Evolutionary conservation across 1,284 basidiomycete species (phyloP), one percentile per base, ranked within the genome.

Genomic region (Boletus semigastroideus): DNA sequence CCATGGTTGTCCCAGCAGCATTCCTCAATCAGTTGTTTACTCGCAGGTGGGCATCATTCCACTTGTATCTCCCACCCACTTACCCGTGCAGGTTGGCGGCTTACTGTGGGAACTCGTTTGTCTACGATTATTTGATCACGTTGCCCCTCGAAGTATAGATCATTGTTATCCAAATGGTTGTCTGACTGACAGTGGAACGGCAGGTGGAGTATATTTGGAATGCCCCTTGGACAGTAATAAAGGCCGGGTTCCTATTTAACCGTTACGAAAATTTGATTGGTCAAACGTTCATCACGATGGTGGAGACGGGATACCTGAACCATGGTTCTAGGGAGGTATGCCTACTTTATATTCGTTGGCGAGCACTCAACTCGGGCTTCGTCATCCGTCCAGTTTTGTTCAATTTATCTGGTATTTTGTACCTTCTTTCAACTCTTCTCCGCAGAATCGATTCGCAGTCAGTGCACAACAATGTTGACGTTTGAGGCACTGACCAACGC

Each of bases 191-290:
- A 34, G 14, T 33, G 3, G 41, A 17, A 31, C 12, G 22, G n/a
- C 49, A 61, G 59, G 41, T 53, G 10, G 17, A 40, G 16, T 58
- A 51, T 20, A 55, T 58, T 1, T 60, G 55, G 55, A 25, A 37
- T 4, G 45, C 52, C 11, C 52, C 50, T 1, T 50, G 50, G 50
- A 50, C 59, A 8, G 4, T n/a, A 8, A 36, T 54, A 58, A 60
- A 25, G 19, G n/a, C 8, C 2, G 34, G 42, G 5, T 60, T 60
- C 34, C 44, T 60, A 11, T n/a, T 49, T 3, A 58, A 60, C 27
- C 52, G 59, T n/a, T 60, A 60, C 17, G 59, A 46, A 19, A 60
- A 51, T 38, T 3, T 49, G 41, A 19, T 54, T 4, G 48, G 58
- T 19, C 58, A 58, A 39, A 44, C 48, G 4, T 20, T 57, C n/a